A percentile compares a stretch with the other conserved stretches of the same genome.
Evolutionary conservation across 2,329 filamentous ascomycete genomes (phyloP).

Genomic region (Pseudocercospora musae): DNA sequence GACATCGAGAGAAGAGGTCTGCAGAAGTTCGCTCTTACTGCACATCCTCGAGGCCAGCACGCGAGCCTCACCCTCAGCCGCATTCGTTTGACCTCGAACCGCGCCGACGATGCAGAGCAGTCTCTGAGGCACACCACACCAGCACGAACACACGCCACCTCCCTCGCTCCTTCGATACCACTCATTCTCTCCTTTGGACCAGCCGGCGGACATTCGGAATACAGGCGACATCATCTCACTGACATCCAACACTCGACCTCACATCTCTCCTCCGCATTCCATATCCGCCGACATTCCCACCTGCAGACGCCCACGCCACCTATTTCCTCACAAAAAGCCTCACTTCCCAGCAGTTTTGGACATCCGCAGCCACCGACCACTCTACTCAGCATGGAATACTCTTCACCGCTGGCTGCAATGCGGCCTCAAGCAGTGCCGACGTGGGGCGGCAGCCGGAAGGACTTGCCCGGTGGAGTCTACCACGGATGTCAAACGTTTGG

Average conservation of each 20-base stretch:
- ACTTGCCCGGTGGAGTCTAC: constrained; percentile 54
- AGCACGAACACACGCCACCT: not conserved
- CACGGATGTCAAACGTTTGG: constrained; percentile 55
- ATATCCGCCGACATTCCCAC: constrained; percentile 1
- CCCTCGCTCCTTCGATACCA: not conserved
- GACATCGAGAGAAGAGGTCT: not conserved
- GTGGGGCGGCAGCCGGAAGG: constrained; percentile 58
- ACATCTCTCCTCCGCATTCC: constrained; percentile 10
- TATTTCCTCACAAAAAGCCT: not conserved
- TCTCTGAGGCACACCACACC: not conserved
- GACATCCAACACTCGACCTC: constrained; percentile 3
- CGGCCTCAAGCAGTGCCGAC: constrained; percentile 65
- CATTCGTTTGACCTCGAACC: not conserved
- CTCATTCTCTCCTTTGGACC: constrained; percentile 7
- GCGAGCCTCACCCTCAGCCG: not conserved
- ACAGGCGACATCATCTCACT: constrained; percentile 5
- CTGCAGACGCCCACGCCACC: constrained; percentile 2
- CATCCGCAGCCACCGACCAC: constrained; percentile 13
- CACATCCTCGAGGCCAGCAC: not conserved
- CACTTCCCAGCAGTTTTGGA: constrained; percentile 9
- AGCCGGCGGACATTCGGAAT: not conserved
- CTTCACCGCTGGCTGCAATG: constrained; percentile 91
- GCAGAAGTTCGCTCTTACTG: not conserved
- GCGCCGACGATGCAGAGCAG: not conserved
- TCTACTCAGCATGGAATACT: constrained; percentile 70